Percentiles rank a stretch among this genome's conserved stretches.
These are phyloP conservation scores for Mentha longifolia DNA, from an alignment of 257 asterid genomes.

Conservation along the genomic window DNA sequence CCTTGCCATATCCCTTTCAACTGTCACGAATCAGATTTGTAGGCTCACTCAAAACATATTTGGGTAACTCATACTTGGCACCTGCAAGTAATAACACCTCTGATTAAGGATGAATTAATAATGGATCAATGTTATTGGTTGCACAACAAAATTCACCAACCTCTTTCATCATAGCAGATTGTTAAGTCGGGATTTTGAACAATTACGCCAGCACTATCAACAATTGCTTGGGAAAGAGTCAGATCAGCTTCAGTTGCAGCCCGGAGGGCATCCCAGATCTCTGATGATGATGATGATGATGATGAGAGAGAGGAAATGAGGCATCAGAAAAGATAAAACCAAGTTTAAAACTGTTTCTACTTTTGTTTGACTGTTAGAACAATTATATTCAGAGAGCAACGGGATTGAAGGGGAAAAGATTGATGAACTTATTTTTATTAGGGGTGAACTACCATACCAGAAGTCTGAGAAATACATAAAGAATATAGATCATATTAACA, in stretches of 20 bases:
- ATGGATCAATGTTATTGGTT: not conserved
- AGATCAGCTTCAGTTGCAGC: slow-evolving; percentile 91
- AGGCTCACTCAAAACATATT: slow-evolving; percentile 87
- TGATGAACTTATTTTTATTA: slow-evolving; percentile 8
- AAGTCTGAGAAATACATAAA: not conserved
- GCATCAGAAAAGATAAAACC: not conserved
- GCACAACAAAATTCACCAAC: slow-evolving; percentile 36
- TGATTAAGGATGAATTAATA: slow-evolving; percentile 1
- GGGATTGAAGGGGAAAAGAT: not conserved
- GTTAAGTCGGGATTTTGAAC: slow-evolving; percentile 81
- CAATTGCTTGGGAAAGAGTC: slow-evolving; percentile 74
- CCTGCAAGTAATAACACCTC: slow-evolving; percentile 51
- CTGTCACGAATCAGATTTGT: slow-evolving; percentile 71
- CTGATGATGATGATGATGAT: slow-evolving; percentile 39
- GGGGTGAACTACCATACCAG: not conserved
- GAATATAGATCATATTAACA: not conserved
- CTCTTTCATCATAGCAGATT: slow-evolving; percentile 86
- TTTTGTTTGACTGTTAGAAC: slow-evolving; percentile 1
- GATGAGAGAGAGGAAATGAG: not conserved
- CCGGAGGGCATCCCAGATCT: slow-evolving; percentile 95
- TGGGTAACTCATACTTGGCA: slow-evolving; percentile 88
- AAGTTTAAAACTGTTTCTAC: not conserved
- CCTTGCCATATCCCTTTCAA: slow-evolving; percentile 34
- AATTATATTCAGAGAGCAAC: not conserved
- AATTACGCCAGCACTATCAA: slow-evolving; percentile 84